Evolutionary conservation across 1,284 basidiomycete genomes (phyloP).

Genomic region (Austroboletus niveus): DNA sequence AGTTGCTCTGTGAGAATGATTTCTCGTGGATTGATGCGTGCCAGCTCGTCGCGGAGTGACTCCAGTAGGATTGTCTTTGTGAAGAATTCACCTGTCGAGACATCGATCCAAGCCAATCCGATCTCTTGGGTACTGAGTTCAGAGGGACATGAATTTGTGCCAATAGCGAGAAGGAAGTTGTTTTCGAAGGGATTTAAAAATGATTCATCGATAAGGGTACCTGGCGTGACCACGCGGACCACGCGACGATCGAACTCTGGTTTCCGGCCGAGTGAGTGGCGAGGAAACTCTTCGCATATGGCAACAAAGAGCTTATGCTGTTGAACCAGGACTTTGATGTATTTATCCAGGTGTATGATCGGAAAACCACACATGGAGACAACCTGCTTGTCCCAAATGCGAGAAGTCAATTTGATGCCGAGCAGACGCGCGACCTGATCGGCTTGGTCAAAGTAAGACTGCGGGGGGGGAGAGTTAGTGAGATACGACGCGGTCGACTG

Average conservation of each 20-base stretch:
- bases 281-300: constrained; percentile 86
- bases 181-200: constrained; percentile 85
- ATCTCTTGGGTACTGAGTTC: constrained; percentile 10
- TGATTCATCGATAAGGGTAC: constrained; percentile 87
- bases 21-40: constrained; percentile 79
- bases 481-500: not conserved
- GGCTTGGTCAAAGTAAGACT: constrained; percentile 96
- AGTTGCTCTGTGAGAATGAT: constrained; percentile 65
- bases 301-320: constrained; percentile 83
- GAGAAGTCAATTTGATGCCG: constrained; percentile 77
- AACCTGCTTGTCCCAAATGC: constrained; percentile 66
- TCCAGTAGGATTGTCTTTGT: constrained; percentile 59
- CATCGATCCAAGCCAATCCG: constrained; percentile 89
- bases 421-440: constrained; percentile 72
- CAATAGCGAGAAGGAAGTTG: constrained; percentile 82
- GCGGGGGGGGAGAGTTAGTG: constrained; percentile 3
- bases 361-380: constrained; percentile 91
- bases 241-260: constrained; percentile 74
- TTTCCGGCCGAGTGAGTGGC: constrained; percentile 44
- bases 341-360: constrained; percentile 78
- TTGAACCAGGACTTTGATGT: constrained; percentile 84
- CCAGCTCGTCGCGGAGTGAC: constrained; percentile 78
- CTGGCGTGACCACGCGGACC: constrained; percentile 85
- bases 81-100: constrained; percentile 94
- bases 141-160: constrained; percentile 20